Evolutionary conservation across 768 basidiomycete species (phyloP), one percentile per base, ranked within the genome.

Genomic region (Pluteus cervinus): DNA sequence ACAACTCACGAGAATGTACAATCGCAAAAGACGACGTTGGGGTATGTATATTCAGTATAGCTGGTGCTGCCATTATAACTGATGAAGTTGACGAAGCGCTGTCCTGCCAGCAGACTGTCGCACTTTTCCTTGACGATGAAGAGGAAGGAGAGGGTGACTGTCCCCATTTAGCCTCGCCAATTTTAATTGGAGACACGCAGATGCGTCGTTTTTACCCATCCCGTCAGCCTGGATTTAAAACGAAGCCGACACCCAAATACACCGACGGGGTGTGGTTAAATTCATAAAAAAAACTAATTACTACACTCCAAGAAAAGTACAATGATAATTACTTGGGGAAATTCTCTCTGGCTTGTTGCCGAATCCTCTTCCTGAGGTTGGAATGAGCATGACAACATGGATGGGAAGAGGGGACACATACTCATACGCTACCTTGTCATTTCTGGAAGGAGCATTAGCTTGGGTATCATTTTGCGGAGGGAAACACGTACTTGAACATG

Each of bases 341-440:
- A 60, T 93, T 87, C 43, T 96, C 91, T 49, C 85, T 73, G 4
- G 94, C 93, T 58, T 98, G 93, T 41, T 76, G 71, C 52, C 76
- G 79, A 44, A 97, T 76, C 56, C 79, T 75, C 54, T 81, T 78
- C 63, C 88, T 91, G 23, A 10, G 22, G 11, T 24, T 42, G 22
- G 35, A 44, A 40, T 36, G 36, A 34, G 9, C 5, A 37, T 36
- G 24, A 7, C 10, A 38, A 33, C 33, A 4, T 21, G 10, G 18
- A 28, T 23, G 15, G 17, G 11, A 33, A 36, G 29, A 16, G 16
- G 7, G 23, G 10, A 8, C 12, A 70, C 81, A 62, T 54, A 89
- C 88, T 96, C 90, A 53, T 98, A 98, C 20, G 90, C 91, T 14
- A 70, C 65, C 51, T 87, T 88, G 65, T 98, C 94, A 54, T 93